These are phyloP conservation scores for Candida manassasensis DNA, from an alignment of 805 yeast species.

Conservation along the genomic window DNA sequence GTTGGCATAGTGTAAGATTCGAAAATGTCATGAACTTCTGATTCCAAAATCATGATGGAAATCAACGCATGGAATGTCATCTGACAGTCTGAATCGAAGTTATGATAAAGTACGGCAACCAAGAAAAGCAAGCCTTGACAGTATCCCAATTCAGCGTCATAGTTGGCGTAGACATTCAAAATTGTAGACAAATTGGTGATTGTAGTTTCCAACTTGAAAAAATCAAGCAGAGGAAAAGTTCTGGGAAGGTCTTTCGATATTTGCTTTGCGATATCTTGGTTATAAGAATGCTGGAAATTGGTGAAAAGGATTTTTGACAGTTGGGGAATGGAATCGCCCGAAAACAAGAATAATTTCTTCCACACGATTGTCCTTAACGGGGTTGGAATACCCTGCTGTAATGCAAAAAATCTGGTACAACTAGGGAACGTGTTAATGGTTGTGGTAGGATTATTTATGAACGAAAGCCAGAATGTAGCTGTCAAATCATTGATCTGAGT, in stretches of 20 bases:
- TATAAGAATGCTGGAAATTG: conserved; percentile 41
- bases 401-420: conserved; percentile 40
- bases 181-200: conserved; percentile 47
- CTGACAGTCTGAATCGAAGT: conserved; percentile 25
- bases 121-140: conserved; percentile 65
- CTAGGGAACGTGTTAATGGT: conserved; percentile 45
- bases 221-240: conserved; percentile 52
- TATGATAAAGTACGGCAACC: conserved; percentile 52
- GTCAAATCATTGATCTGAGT: conserved; percentile 23
- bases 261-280: conserved; percentile 33
- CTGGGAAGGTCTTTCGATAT: conserved; percentile 56
- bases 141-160: conserved; percentile 62
- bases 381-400: conserved; percentile 43
- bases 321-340: conserved; percentile 27
- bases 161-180: conserved; percentile 58
- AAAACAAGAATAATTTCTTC: conserved; percentile 35
- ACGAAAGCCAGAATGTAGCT: conserved; percentile 40
- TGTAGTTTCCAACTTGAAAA: conserved; percentile 43
- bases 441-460: conserved; percentile 39
- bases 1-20: conserved; percentile 48
- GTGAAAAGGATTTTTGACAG: conserved; percentile 28
- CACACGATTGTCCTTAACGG: conserved; percentile 42
- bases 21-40: conserved; percentile 46
- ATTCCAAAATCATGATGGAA: conserved; percentile 54
- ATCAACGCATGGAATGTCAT: conserved; percentile 50